Conservation (phyloP, 768 basidiomycete genomes). For the Kwoniella bestiolae region DNA sequence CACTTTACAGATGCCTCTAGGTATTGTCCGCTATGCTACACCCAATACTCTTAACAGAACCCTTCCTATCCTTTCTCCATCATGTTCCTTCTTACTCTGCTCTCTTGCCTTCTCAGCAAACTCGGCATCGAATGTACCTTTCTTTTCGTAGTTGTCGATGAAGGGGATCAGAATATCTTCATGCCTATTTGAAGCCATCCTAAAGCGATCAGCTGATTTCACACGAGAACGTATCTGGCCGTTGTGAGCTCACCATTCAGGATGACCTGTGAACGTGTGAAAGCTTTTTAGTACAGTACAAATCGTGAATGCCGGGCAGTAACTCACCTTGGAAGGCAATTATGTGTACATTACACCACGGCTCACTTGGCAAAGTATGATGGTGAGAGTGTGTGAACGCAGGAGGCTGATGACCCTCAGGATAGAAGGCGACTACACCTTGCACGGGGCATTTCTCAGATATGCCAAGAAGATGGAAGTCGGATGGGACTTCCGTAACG, state of each 20-base stretch:
- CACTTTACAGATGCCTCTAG: too few species aligned
- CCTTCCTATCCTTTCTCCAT: slow-evolving; percentile 35
- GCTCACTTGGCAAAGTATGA: slow-evolving; percentile 34
- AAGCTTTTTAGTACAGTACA: background rate
- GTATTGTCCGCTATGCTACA: too few species aligned
- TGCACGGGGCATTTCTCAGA: slow-evolving; percentile 42
- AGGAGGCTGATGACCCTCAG: slow-evolving; percentile 23
- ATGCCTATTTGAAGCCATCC: slow-evolving; percentile 19
- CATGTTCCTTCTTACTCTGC: slow-evolving; percentile 30
- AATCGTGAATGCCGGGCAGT: background rate
- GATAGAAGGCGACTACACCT: slow-evolving; percentile 45
- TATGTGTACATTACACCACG: slow-evolving; percentile 42
- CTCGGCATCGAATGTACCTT: slow-evolving; percentile 35
- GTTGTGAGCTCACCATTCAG: slow-evolving; percentile 40
- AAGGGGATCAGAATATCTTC: slow-evolving; percentile 46
- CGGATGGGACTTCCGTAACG: slow-evolving; percentile 29
- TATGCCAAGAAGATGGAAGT: slow-evolving; percentile 37
- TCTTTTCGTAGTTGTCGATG: slow-evolving; percentile 42
- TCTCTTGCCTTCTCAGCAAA: slow-evolving; percentile 39
- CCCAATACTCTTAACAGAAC: slow-evolving; percentile 40
- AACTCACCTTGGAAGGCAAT: slow-evolving; percentile 46
- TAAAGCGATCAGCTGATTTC: too few species aligned
- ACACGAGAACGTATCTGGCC: too few species aligned
- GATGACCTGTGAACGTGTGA: slow-evolving; percentile 29
- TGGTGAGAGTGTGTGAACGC: slow-evolving; percentile 41